These are phyloP conservation scores for Dactylellina cionopaga DNA, from an alignment of 2,329 filamentous ascomycete species.

Conservation along the genomic window DNA sequence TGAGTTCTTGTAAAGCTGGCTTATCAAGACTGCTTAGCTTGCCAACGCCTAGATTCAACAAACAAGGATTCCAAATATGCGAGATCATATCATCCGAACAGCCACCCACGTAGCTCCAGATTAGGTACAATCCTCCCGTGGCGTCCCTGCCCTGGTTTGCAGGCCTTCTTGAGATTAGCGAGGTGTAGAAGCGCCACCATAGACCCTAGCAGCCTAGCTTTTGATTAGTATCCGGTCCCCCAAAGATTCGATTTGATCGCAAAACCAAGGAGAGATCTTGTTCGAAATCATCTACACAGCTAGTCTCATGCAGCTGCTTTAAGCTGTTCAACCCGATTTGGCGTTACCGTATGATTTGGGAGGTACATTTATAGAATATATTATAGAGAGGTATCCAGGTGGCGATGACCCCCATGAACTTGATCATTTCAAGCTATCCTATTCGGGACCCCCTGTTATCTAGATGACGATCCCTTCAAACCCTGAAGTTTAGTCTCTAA, in stretches of 20 bases:
- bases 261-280: background rate
- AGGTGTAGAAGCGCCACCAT: conserved; percentile 1
- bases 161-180: conserved; percentile 40
- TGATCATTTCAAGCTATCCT: background rate
- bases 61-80: background rate
- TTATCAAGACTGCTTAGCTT: background rate
- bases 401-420: background rate
- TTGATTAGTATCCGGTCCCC: background rate
- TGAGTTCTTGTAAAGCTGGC: too few relatives aligned
- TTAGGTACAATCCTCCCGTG: background rate
- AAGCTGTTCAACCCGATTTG: too few relatives aligned
- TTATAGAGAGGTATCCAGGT: background rate
- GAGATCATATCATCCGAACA: conserved; percentile 28
- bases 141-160: conserved; percentile 36
- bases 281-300: background rate
- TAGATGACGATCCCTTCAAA: conserved; percentile 1
- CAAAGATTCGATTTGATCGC: too few relatives aligned
- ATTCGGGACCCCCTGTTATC: conserved; percentile 1
- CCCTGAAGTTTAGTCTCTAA: conserved; percentile 10
- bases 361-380: background rate
- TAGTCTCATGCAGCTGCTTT: background rate
- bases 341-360: too few relatives aligned
- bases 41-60: background rate
- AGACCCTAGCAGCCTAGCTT: background rate
- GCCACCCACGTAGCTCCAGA: conserved; percentile 13